Percentiles rank a stretch among this genome's conserved stretches.
Conservation (phyloP, 2,329 filamentous ascomycete species). For the Neofusicoccum cordaticola region DNA sequence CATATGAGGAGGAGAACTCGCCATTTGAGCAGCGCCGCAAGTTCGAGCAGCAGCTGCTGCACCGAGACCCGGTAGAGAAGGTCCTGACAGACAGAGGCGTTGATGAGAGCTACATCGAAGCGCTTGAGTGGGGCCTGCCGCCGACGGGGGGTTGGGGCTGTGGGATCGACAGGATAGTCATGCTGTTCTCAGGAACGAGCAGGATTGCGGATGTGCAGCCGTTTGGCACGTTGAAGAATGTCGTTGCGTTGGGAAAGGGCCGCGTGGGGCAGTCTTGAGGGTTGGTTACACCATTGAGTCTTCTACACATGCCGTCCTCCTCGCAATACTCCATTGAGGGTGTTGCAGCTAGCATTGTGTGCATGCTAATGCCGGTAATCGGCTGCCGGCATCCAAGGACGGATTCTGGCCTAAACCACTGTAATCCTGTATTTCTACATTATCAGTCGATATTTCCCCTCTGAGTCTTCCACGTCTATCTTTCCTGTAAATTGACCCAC, state of each 20-base stretch:
- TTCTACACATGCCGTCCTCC: too few relatives aligned
- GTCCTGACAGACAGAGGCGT: slow-evolving; percentile 45
- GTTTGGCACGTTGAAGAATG: slow-evolving; percentile 77
- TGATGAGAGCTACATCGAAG: slow-evolving; percentile 81
- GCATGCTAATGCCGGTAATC: too few relatives aligned
- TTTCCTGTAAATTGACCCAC: too few relatives aligned
- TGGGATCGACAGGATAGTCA: slow-evolving; percentile 84
- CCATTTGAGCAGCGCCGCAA: slow-evolving; percentile 83
- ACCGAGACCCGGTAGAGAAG: slow-evolving; percentile 36
- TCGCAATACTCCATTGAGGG: too few relatives aligned
- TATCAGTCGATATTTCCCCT: too few relatives aligned
- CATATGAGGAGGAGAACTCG: slow-evolving; percentile 97
- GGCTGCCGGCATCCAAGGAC: too few relatives aligned
- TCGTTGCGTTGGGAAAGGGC: slow-evolving; percentile 38
- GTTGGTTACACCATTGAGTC: too few relatives aligned
- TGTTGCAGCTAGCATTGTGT: too few relatives aligned
- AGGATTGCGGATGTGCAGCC: slow-evolving; percentile 82
- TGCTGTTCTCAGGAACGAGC: slow-evolving; percentile 78
- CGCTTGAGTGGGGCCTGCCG: slow-evolving; percentile 85
- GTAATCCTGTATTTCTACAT: too few relatives aligned
- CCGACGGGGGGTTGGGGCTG: slow-evolving; percentile 97
- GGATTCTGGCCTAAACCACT: too few relatives aligned
- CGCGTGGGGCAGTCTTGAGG: neutral
- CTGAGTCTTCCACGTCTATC: too few relatives aligned
- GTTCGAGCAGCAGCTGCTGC: slow-evolving; percentile 60